phyloP scores from a whole-genome alignment of 108 stramenopile genomes.

The Discostella stelligeroides region DNA sequence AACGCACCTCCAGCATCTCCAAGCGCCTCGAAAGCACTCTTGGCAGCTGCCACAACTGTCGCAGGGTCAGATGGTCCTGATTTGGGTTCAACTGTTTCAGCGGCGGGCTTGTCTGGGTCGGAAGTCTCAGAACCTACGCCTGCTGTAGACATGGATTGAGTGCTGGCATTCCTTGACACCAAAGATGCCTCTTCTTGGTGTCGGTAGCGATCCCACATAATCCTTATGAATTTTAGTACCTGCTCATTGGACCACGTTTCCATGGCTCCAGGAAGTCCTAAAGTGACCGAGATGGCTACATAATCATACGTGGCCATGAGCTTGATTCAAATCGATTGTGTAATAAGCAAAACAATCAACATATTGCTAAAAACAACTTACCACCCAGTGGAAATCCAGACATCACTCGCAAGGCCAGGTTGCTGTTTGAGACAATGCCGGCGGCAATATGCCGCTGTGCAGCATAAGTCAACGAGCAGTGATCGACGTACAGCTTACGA shows the following conservation, averaged over 20 bases:
- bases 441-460: slow-evolving; percentile 86
- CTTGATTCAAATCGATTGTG: background rate
- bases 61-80: slow-evolving; percentile 75
- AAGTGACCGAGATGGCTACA: slow-evolving; percentile 71
- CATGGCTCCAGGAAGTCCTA: slow-evolving; percentile 75
- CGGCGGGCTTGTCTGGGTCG: slow-evolving; percentile 14
- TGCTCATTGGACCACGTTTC: slow-evolving; percentile 83
- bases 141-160: slow-evolving; percentile 6
- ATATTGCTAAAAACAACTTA: slow-evolving; percentile 51
- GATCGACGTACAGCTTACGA: slow-evolving; percentile 66
- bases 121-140: slow-evolving; percentile 10
- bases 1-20: slow-evolving; percentile 61
- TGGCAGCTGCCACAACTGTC: slow-evolving; percentile 77
- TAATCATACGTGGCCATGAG: background rate
- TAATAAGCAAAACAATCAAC: background rate
- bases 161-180: slow-evolving; percentile 8
- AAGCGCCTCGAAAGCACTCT: slow-evolving; percentile 71
- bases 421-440: slow-evolving; percentile 80
- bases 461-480: slow-evolving; percentile 76
- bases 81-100: slow-evolving; percentile 22
- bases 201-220: slow-evolving; percentile 78
- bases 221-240: slow-evolving; percentile 75
- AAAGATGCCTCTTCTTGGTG: slow-evolving; percentile 28
- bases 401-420: slow-evolving; percentile 57
- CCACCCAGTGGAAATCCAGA: slow-evolving; percentile 80